Evolutionary conservation across 2,329 filamentous ascomycete species (phyloP), one percentile per base, ranked within the genome.

Genomic region (Apiospora koreana): DNA sequence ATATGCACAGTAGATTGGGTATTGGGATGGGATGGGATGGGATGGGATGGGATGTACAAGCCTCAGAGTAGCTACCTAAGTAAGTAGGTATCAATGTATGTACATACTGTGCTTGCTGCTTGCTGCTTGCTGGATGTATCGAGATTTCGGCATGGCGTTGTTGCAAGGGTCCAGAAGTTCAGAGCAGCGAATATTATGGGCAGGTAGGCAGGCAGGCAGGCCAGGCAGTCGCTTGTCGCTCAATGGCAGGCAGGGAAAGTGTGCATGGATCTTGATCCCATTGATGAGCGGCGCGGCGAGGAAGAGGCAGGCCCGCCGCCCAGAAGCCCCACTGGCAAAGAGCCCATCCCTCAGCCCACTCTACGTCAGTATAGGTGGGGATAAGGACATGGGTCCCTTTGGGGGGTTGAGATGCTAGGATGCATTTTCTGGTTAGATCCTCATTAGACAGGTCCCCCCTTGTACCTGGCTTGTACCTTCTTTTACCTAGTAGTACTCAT

Each of bases 361-460:
- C 65, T 67, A 67, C 65, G 65, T 67, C 65, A 67, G 65, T 67
- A 31, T 42, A 67, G 65, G 65, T 67, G 65, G 65, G 65, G 65
- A 67, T n/a, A 12, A 10, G 23, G 23, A 35, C 65, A 67, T 35
- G 65, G 65, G 65, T 62, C 54, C 31, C 28, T 62, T 62, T 62
- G 54, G 54, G 50, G 43, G 54, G 54, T n/a, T 62, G 38, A 62
- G 54, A 62, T 38, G 38, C 54, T 54, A 31, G 38, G 41, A 16
- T 43, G 12, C 31, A 62, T 38, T 62, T 62, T 62, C 31, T 38
- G 54, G 54, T 62, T 62, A 38, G 54, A 62, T 62, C 31, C 31
- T 38, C n/a, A 62, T 62, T 62, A 62, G 2, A 38, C n/a, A 38
- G 21, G 21, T 14, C 31, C 3, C 21, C 18, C 9, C 21, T 38